Percentiles rank a stretch among this genome's conserved stretches.
Conservation (phyloP, 169 alveolate species). For the Sarcocystis neurona region DNA sequence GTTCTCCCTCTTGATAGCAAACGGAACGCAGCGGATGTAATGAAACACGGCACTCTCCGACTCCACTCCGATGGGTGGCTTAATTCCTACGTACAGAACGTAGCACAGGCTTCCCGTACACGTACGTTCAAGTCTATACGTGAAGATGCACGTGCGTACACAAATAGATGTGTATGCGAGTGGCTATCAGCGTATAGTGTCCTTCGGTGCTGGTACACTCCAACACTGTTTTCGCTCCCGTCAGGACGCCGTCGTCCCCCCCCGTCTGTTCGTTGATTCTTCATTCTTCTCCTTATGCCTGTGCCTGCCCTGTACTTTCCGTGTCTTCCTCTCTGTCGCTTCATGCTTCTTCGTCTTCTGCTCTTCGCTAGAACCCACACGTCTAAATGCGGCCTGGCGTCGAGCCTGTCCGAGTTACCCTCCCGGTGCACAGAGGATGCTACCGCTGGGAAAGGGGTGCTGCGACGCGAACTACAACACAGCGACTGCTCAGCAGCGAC, state of each 20-base stretch:
- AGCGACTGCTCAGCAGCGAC: no score
- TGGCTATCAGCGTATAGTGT: background rate
- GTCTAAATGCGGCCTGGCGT: no score
- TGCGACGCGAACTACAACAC: no score
- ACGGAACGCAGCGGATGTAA: slow-evolving; percentile 62
- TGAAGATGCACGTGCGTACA: background rate
- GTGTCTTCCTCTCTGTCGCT: background rate
- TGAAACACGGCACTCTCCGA: slow-evolving; percentile 52
- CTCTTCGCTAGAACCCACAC: background rate
- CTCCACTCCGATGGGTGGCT: slow-evolving; percentile 60
- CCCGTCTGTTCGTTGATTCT: background rate
- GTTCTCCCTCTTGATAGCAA: slow-evolving; percentile 33
- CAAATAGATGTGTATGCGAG: no score
- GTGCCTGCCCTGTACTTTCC: background rate
- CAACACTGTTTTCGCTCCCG: no score
- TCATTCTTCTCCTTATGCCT: background rate
- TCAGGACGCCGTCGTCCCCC: no score
- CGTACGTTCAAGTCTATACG: background rate
- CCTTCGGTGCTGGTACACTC: no score
- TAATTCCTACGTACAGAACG: slow-evolving; percentile 12
- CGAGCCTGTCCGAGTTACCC: no score
- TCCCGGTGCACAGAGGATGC: no score
- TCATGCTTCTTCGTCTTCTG: background rate
- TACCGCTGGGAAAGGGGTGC: no score
- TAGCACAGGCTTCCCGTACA: background rate